Evolutionary conservation across 495 filamentous ascomycete genomes (phyloP).

Genomic region (Podospora didyma): DNA sequence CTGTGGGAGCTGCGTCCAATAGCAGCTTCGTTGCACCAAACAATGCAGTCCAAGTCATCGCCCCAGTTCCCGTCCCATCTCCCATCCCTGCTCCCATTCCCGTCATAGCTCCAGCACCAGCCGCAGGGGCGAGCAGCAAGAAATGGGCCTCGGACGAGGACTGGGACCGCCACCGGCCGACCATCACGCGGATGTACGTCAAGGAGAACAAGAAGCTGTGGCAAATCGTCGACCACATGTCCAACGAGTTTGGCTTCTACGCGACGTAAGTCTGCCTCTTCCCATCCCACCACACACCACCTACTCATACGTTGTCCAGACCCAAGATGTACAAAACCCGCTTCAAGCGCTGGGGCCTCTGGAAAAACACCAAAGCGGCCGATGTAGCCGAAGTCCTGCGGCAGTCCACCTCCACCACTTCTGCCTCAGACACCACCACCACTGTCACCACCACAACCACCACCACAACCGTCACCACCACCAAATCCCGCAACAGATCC

Average conservation of each 20-base stretch:
- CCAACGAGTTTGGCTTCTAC: slow-evolving; percentile 10
- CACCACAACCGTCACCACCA: not conserved
- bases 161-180: slow-evolving; percentile 8
- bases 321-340: slow-evolving; percentile 18
- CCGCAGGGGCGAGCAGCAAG: not conserved
- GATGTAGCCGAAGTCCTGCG: slow-evolving; percentile 13
- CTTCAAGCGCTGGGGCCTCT: slow-evolving; percentile 13
- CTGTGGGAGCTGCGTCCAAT: too few relatives aligned
- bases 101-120: not conserved
- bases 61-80: too few relatives aligned
- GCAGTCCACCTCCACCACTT: not conserved
- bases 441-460: not conserved
- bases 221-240: slow-evolving; percentile 11
- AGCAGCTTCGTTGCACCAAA: too few relatives aligned
- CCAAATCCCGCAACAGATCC: not conserved
- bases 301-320: not conserved
- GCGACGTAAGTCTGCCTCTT: slow-evolving; percentile 10
- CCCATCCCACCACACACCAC: not conserved
- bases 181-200: slow-evolving; percentile 11
- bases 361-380: slow-evolving; percentile 13
- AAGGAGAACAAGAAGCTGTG: slow-evolving; percentile 12
- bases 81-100: not conserved
- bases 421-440: not conserved
- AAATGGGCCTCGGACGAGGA: slow-evolving; percentile 11
- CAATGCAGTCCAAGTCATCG: too few relatives aligned